A percentile compares a stretch with the other conserved stretches of the same genome.
phyloP scores from a whole-genome alignment of 495 filamentous ascomycete genomes.

The Tuber indicum region DNA sequence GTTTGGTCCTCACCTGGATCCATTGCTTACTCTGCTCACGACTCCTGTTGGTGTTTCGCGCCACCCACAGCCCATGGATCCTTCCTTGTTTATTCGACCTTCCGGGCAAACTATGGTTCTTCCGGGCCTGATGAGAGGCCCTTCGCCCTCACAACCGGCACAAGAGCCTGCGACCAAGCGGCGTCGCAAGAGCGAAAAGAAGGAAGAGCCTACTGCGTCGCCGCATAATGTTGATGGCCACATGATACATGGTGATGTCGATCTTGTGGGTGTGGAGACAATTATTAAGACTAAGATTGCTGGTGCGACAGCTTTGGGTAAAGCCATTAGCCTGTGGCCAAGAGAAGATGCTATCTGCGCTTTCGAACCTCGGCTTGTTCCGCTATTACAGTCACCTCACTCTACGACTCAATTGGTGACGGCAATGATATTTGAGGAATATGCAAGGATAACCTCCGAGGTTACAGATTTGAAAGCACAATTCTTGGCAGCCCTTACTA shows the following conservation, averaged over 20 bases:
- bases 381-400: conserved; percentile 60
- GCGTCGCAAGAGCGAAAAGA: conserved; percentile 74
- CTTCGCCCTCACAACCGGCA: conserved; percentile 52
- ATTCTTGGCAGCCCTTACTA: conserved; percentile 56
- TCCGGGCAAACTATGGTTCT: conserved; percentile 75
- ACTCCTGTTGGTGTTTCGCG: conserved; percentile 87
- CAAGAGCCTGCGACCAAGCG: conserved; percentile 58
- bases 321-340: conserved; percentile 60
- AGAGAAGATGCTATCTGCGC: conserved; percentile 44
- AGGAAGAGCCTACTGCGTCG: conserved; percentile 60
- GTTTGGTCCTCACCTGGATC: conserved; percentile 62
- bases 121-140: conserved; percentile 48
- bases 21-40: conserved; percentile 70
- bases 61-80: conserved; percentile 84
- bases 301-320: conserved; percentile 75
- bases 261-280: conserved; percentile 81
- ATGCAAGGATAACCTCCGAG: conserved; percentile 54
- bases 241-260: conserved; percentile 95
- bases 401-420: conserved; percentile 80
- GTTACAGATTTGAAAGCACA: conserved; percentile 45
- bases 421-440: conserved; percentile 83
- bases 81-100: conserved; percentile 79
- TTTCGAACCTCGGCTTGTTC: conserved; percentile 55
- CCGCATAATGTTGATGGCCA: conserved; percentile 93
- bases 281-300: conserved; percentile 82